These are phyloP conservation scores for Apiotrichum sp. DNA, from an alignment of 1,284 basidiomycete species.

Conservation along the genomic window DNA sequence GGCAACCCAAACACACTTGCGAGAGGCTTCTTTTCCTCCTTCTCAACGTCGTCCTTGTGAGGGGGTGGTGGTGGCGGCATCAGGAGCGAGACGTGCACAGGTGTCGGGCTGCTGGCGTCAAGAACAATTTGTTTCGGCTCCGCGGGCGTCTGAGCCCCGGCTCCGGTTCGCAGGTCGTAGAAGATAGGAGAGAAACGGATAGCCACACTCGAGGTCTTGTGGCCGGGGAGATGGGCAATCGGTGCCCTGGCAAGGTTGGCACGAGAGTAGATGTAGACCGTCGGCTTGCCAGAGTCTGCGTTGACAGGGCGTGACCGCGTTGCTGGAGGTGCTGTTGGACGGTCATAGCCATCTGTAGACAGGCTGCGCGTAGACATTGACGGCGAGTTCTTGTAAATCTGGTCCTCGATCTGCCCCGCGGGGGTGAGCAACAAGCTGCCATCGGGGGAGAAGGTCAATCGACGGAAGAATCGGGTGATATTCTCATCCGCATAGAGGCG, in stretches of 20 bases:
- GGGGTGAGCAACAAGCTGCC: constrained; percentile 89
- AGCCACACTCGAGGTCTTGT: constrained; percentile 89
- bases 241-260: constrained; percentile 87
- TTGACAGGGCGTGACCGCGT: constrained; percentile 21
- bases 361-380: constrained; percentile 42
- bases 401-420: constrained; percentile 92
- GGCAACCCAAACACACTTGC: constrained; percentile 71
- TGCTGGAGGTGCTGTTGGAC: constrained; percentile 25
- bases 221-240: constrained; percentile 89
- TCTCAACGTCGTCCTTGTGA: constrained; percentile 31
- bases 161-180: constrained; percentile 71
- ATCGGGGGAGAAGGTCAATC: constrained; percentile 89
- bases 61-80: constrained; percentile 48
- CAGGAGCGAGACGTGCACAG: constrained; percentile 38
- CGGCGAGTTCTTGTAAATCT: constrained; percentile 54
- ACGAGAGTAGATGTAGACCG: constrained; percentile 92
- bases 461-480: constrained; percentile 91
- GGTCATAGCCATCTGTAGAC: constrained; percentile 35
- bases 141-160: constrained; percentile 40
- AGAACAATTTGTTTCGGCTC: constrained; percentile 59
- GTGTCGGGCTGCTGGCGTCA: constrained; percentile 57
- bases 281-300: constrained; percentile 53
- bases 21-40: constrained; percentile 23
- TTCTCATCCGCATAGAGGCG: constrained; percentile 90
- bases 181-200: constrained; percentile 90